Evolutionary conservation across 2,329 filamentous ascomycete species (phyloP), one percentile per base, ranked within the genome.

Genomic region (Neonectria hederae): DNA sequence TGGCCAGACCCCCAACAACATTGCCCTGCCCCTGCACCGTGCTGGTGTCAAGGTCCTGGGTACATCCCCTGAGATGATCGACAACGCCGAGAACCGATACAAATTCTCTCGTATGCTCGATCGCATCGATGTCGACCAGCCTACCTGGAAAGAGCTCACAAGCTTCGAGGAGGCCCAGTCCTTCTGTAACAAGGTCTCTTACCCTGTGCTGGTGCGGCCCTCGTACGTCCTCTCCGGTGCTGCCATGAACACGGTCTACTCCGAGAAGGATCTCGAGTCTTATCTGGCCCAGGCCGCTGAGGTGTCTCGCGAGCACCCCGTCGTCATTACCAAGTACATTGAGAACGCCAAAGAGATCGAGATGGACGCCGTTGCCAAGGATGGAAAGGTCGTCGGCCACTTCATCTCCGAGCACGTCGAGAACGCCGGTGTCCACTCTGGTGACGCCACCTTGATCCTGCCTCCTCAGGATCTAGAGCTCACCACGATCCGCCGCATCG

Each of bases 311-410:
- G 95, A 98, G 67, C 93, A 98, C 78, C 96, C 96, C 0, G 96
- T 99, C 11, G 96, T 99, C 66, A 98, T 99, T 76, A 98, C 95
- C 65, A 99, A 99, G 83, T 99, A 98, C 82, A 98, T 99, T 71
- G 96, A 99, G 84, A 96, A 97, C 71, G 96, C 96, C 69, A 98
- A 99, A 85, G 96, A 99, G 80, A 98, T 99, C 68, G 96, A 99
- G 81, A 98, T 99, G 96, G 96, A 99, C 74, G 96, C 96, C 43
- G 96, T 99, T 48, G 96, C 95, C 58, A 91, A 90, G 74, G 91
- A 97, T 72, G 96, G 96, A 76, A 90, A 87, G 59, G 92, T 98
- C 81, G 89, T 97, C 62, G 94, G 95, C 13, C 96, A 98, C 79
- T 98, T 98, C 81, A 93, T 99, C 76, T 98, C 95, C 0, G 96